phyloP scores from a whole-genome alignment of 495 filamentous ascomycete species.

The Podospora conica region DNA sequence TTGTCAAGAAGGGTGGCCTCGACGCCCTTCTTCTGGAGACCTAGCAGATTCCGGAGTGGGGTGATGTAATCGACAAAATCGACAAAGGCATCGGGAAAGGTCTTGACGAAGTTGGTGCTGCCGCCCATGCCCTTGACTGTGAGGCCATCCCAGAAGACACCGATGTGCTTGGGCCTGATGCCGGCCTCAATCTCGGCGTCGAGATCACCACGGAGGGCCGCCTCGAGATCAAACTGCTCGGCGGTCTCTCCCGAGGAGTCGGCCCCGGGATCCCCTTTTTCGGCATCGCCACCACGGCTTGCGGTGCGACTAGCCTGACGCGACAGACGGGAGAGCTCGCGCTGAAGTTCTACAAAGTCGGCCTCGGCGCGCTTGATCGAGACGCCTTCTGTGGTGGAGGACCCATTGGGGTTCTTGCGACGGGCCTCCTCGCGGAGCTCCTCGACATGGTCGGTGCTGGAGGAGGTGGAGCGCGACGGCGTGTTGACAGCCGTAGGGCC shows the following conservation, averaged over 20 bases:
- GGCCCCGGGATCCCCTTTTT: slow-evolving; percentile 42
- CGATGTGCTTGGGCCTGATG: slow-evolving; percentile 72
- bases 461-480: slow-evolving; percentile 31
- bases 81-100: slow-evolving; percentile 75
- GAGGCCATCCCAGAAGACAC: slow-evolving; percentile 72
- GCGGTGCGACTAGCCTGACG: slow-evolving; percentile 39
- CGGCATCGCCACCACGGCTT: slow-evolving; percentile 31
- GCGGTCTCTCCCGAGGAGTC: slow-evolving; percentile 47
- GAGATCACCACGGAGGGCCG: slow-evolving; percentile 59
- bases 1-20: slow-evolving; percentile 58
- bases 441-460: slow-evolving; percentile 33
- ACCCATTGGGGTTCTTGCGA: slow-evolving; percentile 47
- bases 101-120: slow-evolving; percentile 68
- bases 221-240: slow-evolving; percentile 66
- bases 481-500: neutral
- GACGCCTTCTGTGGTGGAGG: slow-evolving; percentile 47
- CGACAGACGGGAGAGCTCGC: slow-evolving; percentile 63
- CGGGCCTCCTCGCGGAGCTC: slow-evolving; percentile 40
- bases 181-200: slow-evolving; percentile 66
- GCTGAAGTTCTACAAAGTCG: slow-evolving; percentile 69
- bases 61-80: slow-evolving; percentile 68
- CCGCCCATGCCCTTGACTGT: slow-evolving; percentile 75
- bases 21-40: slow-evolving; percentile 52
- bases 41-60: slow-evolving; percentile 52
- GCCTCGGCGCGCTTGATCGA: slow-evolving; percentile 68